Percentiles rank a stretch among this genome's conserved stretches.
Evolutionary conservation across 2,329 filamentous ascomycete species (phyloP).

Genomic region (Neopestalotiopsis sp.): DNA sequence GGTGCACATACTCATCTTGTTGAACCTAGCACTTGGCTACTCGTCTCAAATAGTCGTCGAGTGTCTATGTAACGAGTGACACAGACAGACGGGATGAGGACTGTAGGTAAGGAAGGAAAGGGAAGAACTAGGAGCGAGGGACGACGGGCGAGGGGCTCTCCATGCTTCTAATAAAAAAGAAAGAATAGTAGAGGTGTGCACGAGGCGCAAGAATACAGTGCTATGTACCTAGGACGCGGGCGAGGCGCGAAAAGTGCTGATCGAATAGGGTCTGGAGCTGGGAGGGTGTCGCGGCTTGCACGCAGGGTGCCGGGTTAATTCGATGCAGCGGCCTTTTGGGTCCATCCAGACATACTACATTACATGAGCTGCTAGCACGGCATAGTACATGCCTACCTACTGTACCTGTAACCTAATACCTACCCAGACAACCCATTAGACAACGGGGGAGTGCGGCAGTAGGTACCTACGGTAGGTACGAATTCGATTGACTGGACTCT

Average conservation of each 20-base stretch:
- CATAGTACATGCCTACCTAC: neutral
- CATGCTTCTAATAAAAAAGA: slow-evolving; percentile 3
- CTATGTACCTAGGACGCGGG: neutral
- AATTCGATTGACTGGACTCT: neutral
- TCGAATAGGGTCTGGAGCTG: neutral
- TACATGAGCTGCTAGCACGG: no score
- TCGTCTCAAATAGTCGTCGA: neutral
- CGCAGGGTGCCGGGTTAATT: neutral
- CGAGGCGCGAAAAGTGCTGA: neutral
- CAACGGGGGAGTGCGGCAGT: neutral
- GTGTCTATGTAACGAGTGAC: neutral
- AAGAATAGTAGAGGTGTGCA: neutral
- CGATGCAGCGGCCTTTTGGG: neutral
- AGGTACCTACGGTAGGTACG: no score
- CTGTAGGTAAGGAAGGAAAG: neutral
- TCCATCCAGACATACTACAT: neutral
- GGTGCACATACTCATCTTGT: slow-evolving; percentile 5
- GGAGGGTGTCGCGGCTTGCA: neutral
- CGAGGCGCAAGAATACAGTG: neutral
- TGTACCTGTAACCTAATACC: neutral
- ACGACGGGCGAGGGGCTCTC: neutral
- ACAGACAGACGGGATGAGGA: neutral
- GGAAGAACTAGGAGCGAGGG: neutral
- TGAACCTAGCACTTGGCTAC: neutral
- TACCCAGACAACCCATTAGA: neutral